Base-by-base conservation (phyloP, 768 basidiomycete genomes). In the Grammothele lineata region DNA sequence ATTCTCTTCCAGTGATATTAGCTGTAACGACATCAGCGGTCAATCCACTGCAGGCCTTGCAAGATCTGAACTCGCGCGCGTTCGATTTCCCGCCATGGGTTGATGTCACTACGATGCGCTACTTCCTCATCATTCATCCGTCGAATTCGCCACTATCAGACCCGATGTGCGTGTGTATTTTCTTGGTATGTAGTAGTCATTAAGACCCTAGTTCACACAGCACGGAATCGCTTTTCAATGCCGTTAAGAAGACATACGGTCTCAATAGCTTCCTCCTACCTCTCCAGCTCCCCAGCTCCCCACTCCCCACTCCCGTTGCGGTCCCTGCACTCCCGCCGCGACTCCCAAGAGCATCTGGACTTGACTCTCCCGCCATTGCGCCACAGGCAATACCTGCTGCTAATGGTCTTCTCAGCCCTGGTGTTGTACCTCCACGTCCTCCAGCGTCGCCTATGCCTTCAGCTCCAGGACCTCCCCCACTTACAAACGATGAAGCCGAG, bases 171-270 rank as follows among this genome's bases (percentile, higher is more conserved):
- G 86, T 77, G 15, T 24, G 21, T 18, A 18, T 22, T 37, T 33
- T 17, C 3, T 15, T 21, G 17, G n/a, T n/a, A n/a, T n/a, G n/a
- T n/a, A n/a, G n/a, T n/a, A n/a, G n/a, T n/a, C n/a, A n/a, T n/a
- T n/a, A n/a, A n/a, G n/a, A n/a, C n/a, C n/a, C n/a, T n/a, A n/a
- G n/a, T 9, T 22, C 18, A 43, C 48, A 11, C 56, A 92, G 90
- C 68, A 84, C 85, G 23, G 74, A 71, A 27, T 87, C 90, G 10
- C 72, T 92, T 12, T 85, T 83, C 63, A 92, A 92, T 56, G 90
- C 89, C 1, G 83, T 87, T 46, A 92, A 88, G 74, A 91, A 87
- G 63, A 89, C 91, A 61, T 87, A 78, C 64, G 89, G 88, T 14
- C 68, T 91, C 12, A 82, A 92, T 59, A 79, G 77, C 41, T 87